phyloP scores from a whole-genome alignment of 2,329 filamentous ascomycete species.

The Emericellopsis cladophorae region DNA sequence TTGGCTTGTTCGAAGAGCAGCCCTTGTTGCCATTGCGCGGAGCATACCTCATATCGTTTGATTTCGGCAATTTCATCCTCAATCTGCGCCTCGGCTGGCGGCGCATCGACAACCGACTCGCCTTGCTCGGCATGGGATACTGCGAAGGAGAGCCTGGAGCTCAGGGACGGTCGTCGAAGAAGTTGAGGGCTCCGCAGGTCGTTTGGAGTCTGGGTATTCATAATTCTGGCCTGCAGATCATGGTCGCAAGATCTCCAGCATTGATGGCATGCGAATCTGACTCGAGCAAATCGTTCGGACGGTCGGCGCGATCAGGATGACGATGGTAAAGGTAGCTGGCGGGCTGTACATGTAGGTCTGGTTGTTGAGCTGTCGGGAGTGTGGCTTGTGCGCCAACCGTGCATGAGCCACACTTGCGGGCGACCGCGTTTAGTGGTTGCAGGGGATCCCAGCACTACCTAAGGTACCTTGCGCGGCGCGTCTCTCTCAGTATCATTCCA shows the following conservation, averaged over 20 bases:
- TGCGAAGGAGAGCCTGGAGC: conserved; percentile 54
- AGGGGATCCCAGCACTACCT: conserved; percentile 2
- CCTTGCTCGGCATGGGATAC: conserved; percentile 54
- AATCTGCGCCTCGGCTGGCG: conserved; percentile 54
- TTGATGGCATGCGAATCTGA: too few relatives aligned
- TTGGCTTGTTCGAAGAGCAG: conserved; percentile 11
- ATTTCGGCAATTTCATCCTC: conserved; percentile 96
- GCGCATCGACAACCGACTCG: conserved; percentile 35
- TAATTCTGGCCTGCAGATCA: conserved; percentile 24
- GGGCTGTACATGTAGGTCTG: not conserved
- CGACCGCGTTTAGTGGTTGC: conserved; percentile 16
- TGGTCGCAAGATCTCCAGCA: conserved; percentile 12
- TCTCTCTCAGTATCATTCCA: too few relatives aligned
- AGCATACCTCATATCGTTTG: conserved; percentile 75
- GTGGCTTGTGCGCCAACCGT: not conserved
- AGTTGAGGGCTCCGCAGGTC: conserved; percentile 25
- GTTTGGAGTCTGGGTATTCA: conserved; percentile 41
- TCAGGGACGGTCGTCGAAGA: conserved; percentile 41
- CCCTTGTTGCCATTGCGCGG: conserved; percentile 1
- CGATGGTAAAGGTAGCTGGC: too few relatives aligned
- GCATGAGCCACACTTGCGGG: too few relatives aligned
- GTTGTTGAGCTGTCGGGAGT: not conserved
- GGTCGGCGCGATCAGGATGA: too few relatives aligned
- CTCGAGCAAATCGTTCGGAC: too few relatives aligned
- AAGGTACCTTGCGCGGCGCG: too few relatives aligned